Base-by-base conservation (phyloP, 176 grass and related monocot species). In the Echinochloa phyllopogon region DNA sequence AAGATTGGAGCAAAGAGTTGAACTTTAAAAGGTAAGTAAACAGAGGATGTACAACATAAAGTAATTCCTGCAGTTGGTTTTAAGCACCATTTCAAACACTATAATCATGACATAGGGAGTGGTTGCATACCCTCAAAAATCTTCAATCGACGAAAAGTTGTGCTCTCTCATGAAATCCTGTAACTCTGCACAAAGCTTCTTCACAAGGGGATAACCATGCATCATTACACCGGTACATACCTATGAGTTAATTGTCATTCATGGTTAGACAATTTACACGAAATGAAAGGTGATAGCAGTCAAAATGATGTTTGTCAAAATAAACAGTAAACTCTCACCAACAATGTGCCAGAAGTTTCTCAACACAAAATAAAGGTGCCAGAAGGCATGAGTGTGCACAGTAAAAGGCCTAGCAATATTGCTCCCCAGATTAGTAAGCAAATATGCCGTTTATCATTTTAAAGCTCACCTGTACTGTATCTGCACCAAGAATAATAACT, bases 211-310 rank as follows among this genome's bases (percentile, higher is more conserved):
- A 88, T 99, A 96, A 53, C 97, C 97, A 91, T 96, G 97, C 71
- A 99, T 96, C 97, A 99, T 99, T 36, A 99, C 94, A n/a, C 94
- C 92, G 3, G 94, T 99, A 60, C 97, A 99, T 69, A 99, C 93
- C 92, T 96, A 79, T 73, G 21, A 96, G 82, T 87, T 91, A 76
- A 48, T 67, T 59, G 39, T 36, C 8, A 45, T 38, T 49, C 39
- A 74, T 78, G 33, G 11, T 63, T 86, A 77, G 24, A 76, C 2
- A 14, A 53, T 86, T 52, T 38, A 8, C 37, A 71, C 77, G 71
- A 69, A 61, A 60, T 23, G 24, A 33, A 71, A 9, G 4, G 44
- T 41, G 20, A 21, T 69, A 82, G 71, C 21, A 66, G 65, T 60
- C 21, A 80, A n/a, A n/a, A n/a, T n/a, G n/a, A n/a, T n/a, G n/a